Base-by-base conservation (phyloP, 2,329 filamentous ascomycete species). In the Boeremia exigua region DNA sequence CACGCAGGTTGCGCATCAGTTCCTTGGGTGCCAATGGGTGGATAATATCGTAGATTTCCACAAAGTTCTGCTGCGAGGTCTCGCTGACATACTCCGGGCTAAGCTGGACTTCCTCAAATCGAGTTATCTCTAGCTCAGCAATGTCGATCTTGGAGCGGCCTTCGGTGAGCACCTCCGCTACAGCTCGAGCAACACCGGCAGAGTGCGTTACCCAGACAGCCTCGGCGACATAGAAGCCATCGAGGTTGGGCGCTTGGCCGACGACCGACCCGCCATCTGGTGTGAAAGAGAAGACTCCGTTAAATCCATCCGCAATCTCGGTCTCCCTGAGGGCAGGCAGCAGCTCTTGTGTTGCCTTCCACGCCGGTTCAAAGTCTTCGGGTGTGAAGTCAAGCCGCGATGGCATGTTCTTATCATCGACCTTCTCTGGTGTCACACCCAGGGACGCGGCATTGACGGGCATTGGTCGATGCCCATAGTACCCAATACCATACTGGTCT, bases 191-290 rank as follows among this genome's bases (percentile, higher is more conserved):
- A 1, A 88, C 82, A 23, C 86, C 86, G 0, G 84, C 85, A 0
- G 85, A 87, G 60, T 88, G 86, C 15, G 86, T 88, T 0, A 88
- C 86, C 86, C 86, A 88, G 0, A 88, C 84, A 5, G 86, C 86
- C 62, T 88, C 86, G 0, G 86, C 86, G 1, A 88, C 84, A 61
- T 80, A 87, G 71, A 88, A 88, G 11, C 84, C 84, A 40, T 87
- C 82, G 0, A 88, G 70, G 12, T 79, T 80, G 6, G 86, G 84
- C 0, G 84, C 78, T 62, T 83, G 79, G 2, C 86, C 86, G 2
- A 88, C 77, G 0, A 88, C 77, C 0, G 86, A 82, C 0, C 84
- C 84, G 0, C 86, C 85, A 48, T 88, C 86, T 0, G 86, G 86
- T 0, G 86, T 88, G 65, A 88, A 88, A 0, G 86, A 88, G 70